Conservation (phyloP, 257 asterid species). For the Ilex aquifolium region DNA sequence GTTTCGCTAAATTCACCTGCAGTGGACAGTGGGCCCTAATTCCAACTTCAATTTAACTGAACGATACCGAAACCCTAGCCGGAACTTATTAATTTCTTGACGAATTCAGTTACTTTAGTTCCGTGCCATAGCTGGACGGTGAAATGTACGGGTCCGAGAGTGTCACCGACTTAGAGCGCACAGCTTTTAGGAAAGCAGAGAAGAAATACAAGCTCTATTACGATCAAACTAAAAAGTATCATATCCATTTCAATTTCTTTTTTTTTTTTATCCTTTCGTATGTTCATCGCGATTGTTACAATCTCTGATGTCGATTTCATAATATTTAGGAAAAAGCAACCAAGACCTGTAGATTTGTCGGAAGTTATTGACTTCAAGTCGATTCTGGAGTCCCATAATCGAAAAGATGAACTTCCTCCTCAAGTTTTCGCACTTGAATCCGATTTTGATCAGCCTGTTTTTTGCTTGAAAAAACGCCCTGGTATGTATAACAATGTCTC, state of each 20-base stretch:
- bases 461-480: slow-evolving; percentile 72
- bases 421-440: slow-evolving; percentile 51
- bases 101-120: background rate
- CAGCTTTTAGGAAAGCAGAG: slow-evolving; percentile 85
- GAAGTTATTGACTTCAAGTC: slow-evolving; percentile 89
- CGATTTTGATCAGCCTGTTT: slow-evolving; percentile 45
- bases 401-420: slow-evolving; percentile 42
- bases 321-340: slow-evolving; percentile 51
- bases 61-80: background rate
- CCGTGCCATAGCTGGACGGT: background rate
- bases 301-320: background rate
- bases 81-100: background rate
- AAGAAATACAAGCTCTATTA: slow-evolving; percentile 88
- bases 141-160: slow-evolving; percentile 59
- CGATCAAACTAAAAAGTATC: slow-evolving; percentile 60
- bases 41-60: background rate
- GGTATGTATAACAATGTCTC: slow-evolving; percentile 31
- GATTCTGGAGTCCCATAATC: slow-evolving; percentile 47
- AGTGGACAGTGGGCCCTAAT: too few species aligned
- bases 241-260: background rate
- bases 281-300: background rate
- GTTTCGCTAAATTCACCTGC: too few species aligned
- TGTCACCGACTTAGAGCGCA: slow-evolving; percentile 57
- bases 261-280: background rate
- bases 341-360: slow-evolving; percentile 75